phyloP scores from a whole-genome alignment of 2,329 filamentous ascomycete genomes.

The Scopulariopsis brevicaulis region DNA sequence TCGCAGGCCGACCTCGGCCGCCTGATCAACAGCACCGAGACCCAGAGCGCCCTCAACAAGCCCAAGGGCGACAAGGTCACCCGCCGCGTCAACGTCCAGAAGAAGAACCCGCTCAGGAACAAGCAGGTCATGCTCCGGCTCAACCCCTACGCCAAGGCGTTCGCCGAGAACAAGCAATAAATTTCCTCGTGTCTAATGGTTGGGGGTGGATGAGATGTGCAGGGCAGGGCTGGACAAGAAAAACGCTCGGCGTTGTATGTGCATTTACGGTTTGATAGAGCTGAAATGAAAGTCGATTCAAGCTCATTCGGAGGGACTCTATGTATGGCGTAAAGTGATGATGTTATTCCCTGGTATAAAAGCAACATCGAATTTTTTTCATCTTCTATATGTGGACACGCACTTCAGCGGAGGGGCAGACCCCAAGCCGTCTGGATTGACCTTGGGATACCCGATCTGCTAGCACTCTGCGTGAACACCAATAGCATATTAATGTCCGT shows the following conservation, averaged over 20 bases:
- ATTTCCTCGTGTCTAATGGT: neutral
- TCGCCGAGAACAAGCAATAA: constrained; percentile 37
- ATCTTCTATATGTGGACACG: no score
- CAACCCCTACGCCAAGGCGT: constrained; percentile 93
- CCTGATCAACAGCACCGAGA: constrained; percentile 98
- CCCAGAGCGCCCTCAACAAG: constrained; percentile 88
- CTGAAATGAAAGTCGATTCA: neutral
- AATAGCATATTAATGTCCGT: no score
- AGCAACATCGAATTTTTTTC: no score
- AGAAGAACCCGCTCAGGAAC: constrained; percentile 99
- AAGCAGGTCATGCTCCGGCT: constrained; percentile 97
- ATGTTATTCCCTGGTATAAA: neutral
- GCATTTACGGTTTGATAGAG: constrained; percentile 1
- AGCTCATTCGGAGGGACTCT: neutral
- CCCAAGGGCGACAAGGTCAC: constrained; percentile 83
- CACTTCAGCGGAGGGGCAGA: no score
- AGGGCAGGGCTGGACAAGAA: neutral
- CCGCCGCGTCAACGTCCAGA: constrained; percentile 87
- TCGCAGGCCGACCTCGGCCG: constrained; percentile 91
- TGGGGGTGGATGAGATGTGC: neutral
- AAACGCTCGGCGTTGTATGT: neutral
- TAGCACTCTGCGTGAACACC: no score
- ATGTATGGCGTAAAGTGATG: neutral
- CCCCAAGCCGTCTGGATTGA: no score
- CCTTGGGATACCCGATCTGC: no score